Percentiles rank a stretch among this genome's conserved stretches.
Evolutionary conservation across 805 yeast genomes (phyloP).

Genomic region (Clavispora carvajalis): DNA sequence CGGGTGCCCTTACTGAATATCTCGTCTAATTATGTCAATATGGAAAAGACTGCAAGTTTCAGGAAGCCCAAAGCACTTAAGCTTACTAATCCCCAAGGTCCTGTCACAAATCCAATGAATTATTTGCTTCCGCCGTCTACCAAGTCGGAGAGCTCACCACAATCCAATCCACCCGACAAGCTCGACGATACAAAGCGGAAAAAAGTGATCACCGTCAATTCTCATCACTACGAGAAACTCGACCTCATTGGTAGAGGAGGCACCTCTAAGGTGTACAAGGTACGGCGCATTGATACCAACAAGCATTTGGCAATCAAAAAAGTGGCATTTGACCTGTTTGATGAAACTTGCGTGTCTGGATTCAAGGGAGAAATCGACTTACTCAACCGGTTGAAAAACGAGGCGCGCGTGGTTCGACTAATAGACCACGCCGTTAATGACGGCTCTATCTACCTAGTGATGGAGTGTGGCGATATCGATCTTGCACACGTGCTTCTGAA

Average conservation of each 20-base stretch:
- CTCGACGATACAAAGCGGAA: slow-evolving; percentile 18
- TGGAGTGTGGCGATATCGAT: slow-evolving; percentile 96
- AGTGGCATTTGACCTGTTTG: slow-evolving; percentile 77
- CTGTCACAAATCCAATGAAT: not conserved
- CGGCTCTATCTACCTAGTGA: slow-evolving; percentile 63
- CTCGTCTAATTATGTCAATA: slow-evolving; percentile 10
- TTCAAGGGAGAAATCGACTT: slow-evolving; percentile 89
- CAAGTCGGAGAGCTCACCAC: not conserved
- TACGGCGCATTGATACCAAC: slow-evolving; percentile 46
- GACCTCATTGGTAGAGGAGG: slow-evolving; percentile 90
- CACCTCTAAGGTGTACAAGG: slow-evolving; percentile 84
- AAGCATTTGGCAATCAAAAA: slow-evolving; percentile 73
- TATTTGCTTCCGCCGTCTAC: not conserved
- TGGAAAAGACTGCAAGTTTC: slow-evolving; percentile 18
- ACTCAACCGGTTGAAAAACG: slow-evolving; percentile 51
- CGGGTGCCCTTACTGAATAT: slow-evolving; percentile 10
- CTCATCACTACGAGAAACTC: slow-evolving; percentile 60
- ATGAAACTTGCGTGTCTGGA: slow-evolving; percentile 64
- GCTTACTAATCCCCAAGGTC: not conserved
- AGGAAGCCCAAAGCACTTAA: slow-evolving; percentile 31
- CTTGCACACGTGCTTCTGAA: slow-evolving; percentile 72
- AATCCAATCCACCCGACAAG: not conserved
- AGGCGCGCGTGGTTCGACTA: slow-evolving; percentile 69
- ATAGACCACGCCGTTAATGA: slow-evolving; percentile 67
- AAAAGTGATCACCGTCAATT: slow-evolving; percentile 42